Evolutionary conservation across 257 asterid genomes (phyloP).

Genomic region (Lycium ferocissimum): DNA sequence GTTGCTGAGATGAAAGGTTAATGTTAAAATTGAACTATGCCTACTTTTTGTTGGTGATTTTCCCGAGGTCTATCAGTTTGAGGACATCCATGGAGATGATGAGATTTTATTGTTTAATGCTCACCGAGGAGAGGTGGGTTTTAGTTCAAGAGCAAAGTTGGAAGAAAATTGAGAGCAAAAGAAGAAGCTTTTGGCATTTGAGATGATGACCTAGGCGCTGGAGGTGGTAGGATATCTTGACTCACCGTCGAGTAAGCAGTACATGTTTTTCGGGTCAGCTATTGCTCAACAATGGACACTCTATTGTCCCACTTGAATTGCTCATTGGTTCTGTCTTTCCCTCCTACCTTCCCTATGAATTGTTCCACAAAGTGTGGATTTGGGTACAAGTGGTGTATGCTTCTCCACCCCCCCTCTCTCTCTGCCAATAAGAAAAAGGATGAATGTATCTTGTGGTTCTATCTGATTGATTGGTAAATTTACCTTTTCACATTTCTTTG

Average conservation of each 20-base stretch:
- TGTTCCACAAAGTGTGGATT: neutral
- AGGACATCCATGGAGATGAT: slow-evolving; percentile 16
- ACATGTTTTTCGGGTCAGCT: neutral
- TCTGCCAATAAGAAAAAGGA: neutral
- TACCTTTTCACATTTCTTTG: neutral
- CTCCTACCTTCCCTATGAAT: neutral
- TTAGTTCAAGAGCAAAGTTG: neutral
- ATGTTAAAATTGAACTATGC: neutral
- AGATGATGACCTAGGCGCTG: neutral
- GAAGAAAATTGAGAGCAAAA: slow-evolving; percentile 14
- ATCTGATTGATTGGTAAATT: neutral
- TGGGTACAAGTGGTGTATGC: neutral
- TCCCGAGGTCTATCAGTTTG: neutral
- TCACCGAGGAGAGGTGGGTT: slow-evolving; percentile 14
- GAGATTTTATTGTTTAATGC: slow-evolving; percentile 8
- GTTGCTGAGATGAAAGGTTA: neutral
- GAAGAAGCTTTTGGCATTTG: slow-evolving; percentile 15
- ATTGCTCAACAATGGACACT: neutral
- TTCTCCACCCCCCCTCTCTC: neutral
- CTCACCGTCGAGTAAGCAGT: slow-evolving; percentile 3
- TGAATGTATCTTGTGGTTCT: neutral
- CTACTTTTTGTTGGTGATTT: neutral
- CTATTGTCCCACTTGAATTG: neutral
- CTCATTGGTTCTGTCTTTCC: neutral
- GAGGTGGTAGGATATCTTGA: neutral